phyloP scores from a whole-genome alignment of 345 rosid species.

The Salix koriyanagi region DNA sequence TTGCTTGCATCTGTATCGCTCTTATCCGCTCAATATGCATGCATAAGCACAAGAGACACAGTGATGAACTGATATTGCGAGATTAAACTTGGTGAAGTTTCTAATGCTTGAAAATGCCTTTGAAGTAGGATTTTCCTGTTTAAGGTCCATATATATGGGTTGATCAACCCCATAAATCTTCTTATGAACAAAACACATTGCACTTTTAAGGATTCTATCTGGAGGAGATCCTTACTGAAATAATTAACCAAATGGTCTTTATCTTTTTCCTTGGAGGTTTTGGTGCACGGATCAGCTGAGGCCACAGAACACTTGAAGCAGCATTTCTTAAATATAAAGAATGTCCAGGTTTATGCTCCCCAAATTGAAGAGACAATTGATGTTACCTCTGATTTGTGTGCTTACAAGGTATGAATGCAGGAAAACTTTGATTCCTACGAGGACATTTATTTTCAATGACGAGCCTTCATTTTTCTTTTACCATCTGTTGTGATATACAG shows the following conservation, averaged over 20 bases:
- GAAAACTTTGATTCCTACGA: constrained; percentile 2
- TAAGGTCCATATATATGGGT: no score
- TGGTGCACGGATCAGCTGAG: constrained; percentile 97
- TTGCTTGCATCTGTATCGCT: no score
- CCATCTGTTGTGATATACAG: constrained; percentile 34
- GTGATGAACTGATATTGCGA: no score
- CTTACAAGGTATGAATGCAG: constrained; percentile 59
- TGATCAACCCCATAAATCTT: no score
- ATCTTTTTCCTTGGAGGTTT: constrained; percentile 48
- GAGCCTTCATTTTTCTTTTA: constrained; percentile 11
- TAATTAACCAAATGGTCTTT: neutral
- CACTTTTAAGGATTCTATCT: neutral
- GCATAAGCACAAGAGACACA: no score
- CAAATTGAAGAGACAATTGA: constrained; percentile 86
- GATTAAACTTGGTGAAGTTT: no score
- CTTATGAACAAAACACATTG: neutral
- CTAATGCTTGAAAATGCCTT: neutral
- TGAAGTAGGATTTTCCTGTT: no score
- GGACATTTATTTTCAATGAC: neutral
- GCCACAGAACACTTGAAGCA: constrained; percentile 97
- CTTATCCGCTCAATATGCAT: no score
- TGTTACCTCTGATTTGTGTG: constrained; percentile 94
- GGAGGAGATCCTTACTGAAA: neutral
- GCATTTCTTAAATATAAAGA: constrained; percentile 64
- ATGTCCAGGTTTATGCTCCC: constrained; percentile 89